Evolutionary conservation across 352 stramenopile species (phyloP).

Genomic region (Phytophthora palmivora): DNA sequence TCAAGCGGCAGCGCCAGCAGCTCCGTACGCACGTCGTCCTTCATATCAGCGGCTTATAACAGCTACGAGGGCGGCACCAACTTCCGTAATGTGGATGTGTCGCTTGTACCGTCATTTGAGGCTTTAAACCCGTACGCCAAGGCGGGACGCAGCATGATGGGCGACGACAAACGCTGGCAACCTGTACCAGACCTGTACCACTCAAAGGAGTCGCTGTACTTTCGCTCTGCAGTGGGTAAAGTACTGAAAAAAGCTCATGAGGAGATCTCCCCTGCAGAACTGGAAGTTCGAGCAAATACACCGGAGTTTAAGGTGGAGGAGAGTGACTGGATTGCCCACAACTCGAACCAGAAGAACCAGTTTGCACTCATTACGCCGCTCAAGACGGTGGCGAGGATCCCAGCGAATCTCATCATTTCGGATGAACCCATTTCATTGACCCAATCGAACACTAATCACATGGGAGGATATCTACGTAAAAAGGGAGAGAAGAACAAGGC

Average conservation of each 20-base stretch:
- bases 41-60: slow-evolving; percentile 47
- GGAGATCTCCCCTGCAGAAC: slow-evolving; percentile 80
- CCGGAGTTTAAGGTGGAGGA: slow-evolving; percentile 89
- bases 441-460: slow-evolving; percentile 54
- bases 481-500: slow-evolving; percentile 86
- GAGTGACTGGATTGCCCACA: slow-evolving; percentile 88
- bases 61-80: slow-evolving; percentile 40
- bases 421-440: slow-evolving; percentile 48
- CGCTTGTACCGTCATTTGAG: slow-evolving; percentile 72
- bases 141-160: slow-evolving; percentile 43
- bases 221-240: slow-evolving; percentile 74
- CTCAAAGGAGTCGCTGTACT: slow-evolving; percentile 85
- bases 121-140: slow-evolving; percentile 83
- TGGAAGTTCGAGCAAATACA: slow-evolving; percentile 90
- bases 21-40: slow-evolving; percentile 40
- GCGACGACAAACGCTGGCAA: slow-evolving; percentile 77
- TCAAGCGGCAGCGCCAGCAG: slow-evolving; percentile 25
- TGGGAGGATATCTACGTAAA: slow-evolving; percentile 82
- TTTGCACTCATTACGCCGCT: slow-evolving; percentile 81
- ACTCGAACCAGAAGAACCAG: slow-evolving; percentile 79
- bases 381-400: slow-evolving; percentile 83
- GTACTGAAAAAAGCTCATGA: slow-evolving; percentile 83
- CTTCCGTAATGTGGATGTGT: slow-evolving; percentile 52
- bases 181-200: slow-evolving; percentile 74
- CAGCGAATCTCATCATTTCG: slow-evolving; percentile 72